Evolutionary conservation across 2,329 filamentous ascomycete species (phyloP).

Genomic region (Penicillium nordicum): DNA sequence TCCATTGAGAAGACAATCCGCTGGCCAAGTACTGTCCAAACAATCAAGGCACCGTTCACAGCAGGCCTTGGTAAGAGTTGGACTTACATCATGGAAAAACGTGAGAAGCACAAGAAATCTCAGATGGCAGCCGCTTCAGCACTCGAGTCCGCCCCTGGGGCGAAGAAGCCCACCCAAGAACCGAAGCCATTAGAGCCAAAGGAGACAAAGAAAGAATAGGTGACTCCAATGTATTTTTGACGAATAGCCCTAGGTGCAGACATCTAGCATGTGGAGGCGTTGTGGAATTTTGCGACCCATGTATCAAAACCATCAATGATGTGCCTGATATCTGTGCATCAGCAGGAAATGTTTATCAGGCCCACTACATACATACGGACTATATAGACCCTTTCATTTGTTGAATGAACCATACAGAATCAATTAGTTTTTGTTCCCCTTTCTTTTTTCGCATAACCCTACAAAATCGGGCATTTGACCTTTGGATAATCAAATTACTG

Average conservation of each 20-base stretch:
- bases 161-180: not conserved
- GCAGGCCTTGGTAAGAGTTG: slow-evolving; percentile 67
- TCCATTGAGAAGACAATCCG: slow-evolving; percentile 84
- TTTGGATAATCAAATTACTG: no score
- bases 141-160: slow-evolving; percentile 8
- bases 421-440: not conserved
- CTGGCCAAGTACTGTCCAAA: slow-evolving; percentile 90
- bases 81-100: slow-evolving; percentile 81
- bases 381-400: slow-evolving; percentile 3
- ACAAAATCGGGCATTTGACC: no score
- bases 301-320: slow-evolving; percentile 11
- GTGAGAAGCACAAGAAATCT: slow-evolving; percentile 55
- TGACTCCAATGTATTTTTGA: not conserved
- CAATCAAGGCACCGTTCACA: slow-evolving; percentile 77
- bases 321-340: slow-evolving; percentile 9
- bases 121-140: slow-evolving; percentile 28
- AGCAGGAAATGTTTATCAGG: not conserved
- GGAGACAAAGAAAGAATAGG: slow-evolving; percentile 9
- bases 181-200: slow-evolving; percentile 8
- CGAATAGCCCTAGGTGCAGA: not conserved
- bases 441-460: not conserved
- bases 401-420: slow-evolving; percentile 1
- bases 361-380: slow-evolving; percentile 4
- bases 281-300: slow-evolving; percentile 13
- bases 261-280: slow-evolving; percentile 20